Conservation (phyloP, 1,284 basidiomycete genomes). For the Sanghuangporus sanghuang region DNA sequence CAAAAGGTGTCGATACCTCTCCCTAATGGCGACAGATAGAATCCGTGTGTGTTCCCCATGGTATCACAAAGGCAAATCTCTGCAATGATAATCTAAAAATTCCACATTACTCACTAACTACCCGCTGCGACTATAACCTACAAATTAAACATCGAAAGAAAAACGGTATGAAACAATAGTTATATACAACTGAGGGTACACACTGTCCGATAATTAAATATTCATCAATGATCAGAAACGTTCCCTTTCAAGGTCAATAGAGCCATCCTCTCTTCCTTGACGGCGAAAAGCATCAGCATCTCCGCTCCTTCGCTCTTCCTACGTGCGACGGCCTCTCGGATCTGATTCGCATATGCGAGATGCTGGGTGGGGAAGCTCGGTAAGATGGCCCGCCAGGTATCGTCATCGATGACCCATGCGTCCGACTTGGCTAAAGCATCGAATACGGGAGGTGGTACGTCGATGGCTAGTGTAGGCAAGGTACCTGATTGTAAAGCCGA, state of each 20-base stretch:
- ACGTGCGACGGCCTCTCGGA: slow-evolving; percentile 58
- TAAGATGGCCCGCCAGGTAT: slow-evolving; percentile 59
- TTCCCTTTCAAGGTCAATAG: slow-evolving; percentile 33
- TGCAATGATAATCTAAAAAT: no score
- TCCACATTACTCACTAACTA: no score
- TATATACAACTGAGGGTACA: neutral
- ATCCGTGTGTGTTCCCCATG: no score
- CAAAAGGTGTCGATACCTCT: no score
- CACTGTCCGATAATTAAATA: neutral
- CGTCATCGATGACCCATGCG: slow-evolving; percentile 68
- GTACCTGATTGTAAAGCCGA: slow-evolving; percentile 47
- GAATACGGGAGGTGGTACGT: slow-evolving; percentile 56
- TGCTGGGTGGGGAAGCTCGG: slow-evolving; percentile 50
- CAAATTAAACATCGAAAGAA: no score
- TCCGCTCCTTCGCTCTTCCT: slow-evolving; percentile 57
- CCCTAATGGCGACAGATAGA: no score
- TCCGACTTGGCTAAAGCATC: slow-evolving; percentile 53
- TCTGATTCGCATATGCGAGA: slow-evolving; percentile 53
- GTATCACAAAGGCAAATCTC: no score
- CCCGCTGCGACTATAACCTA: no score
- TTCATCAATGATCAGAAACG: slow-evolving; percentile 3
- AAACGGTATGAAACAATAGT: neutral
- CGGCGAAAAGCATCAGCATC: slow-evolving; percentile 62
- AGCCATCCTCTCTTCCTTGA: slow-evolving; percentile 66
- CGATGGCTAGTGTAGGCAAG: slow-evolving; percentile 65